Percentiles rank a stretch among this genome's conserved stretches.
Conservation (phyloP, 2,329 filamentous ascomycete species). For the Sporothrix globosa region DNA sequence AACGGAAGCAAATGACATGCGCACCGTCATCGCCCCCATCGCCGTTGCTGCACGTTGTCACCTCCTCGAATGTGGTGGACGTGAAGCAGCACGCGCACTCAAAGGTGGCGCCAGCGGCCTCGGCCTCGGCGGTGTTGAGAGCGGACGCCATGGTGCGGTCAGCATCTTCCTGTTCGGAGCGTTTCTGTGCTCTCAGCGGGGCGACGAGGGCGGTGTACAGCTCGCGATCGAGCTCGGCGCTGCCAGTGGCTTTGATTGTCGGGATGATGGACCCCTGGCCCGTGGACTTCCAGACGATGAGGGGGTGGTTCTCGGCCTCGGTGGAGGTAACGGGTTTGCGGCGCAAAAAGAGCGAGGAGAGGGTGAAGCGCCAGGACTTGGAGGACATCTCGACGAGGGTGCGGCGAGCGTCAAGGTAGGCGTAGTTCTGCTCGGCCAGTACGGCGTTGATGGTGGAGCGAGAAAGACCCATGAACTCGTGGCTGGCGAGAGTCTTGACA, state of each 20-base stretch:
- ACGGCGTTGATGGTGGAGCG: conserved; percentile 76
- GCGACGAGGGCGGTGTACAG: conserved; percentile 61
- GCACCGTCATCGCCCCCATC: conserved; percentile 42
- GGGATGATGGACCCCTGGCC: conserved; percentile 62
- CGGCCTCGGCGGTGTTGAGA: conserved; percentile 63
- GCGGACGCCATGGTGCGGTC: conserved; percentile 58
- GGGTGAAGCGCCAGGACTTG: conserved; percentile 76
- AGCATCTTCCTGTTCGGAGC: conserved; percentile 51
- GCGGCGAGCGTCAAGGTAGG: conserved; percentile 71
- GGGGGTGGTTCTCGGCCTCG: conserved; percentile 59
- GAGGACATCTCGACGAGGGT: conserved; percentile 70
- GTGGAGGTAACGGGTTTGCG: conserved; percentile 51
- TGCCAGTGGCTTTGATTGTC: conserved; percentile 67
- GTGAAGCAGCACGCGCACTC: conserved; percentile 82
- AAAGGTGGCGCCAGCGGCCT: conserved; percentile 58
- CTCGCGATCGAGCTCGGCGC: conserved; percentile 65
- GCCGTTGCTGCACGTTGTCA: conserved; percentile 67
- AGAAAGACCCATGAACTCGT: conserved; percentile 75
- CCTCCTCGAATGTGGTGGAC: conserved; percentile 70
- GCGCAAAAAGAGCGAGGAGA: conserved; percentile 70
- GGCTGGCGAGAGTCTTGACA: conserved; percentile 67
- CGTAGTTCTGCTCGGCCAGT: conserved; percentile 78
- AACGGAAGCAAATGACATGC: conserved; percentile 79
- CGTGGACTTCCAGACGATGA: conserved; percentile 63
- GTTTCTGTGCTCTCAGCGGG: conserved; percentile 54